Evolutionary conservation across 73 alveolate species (phyloP), one percentile per base, ranked within the genome.

Genomic region (Symbiodinium pilosum): DNA sequence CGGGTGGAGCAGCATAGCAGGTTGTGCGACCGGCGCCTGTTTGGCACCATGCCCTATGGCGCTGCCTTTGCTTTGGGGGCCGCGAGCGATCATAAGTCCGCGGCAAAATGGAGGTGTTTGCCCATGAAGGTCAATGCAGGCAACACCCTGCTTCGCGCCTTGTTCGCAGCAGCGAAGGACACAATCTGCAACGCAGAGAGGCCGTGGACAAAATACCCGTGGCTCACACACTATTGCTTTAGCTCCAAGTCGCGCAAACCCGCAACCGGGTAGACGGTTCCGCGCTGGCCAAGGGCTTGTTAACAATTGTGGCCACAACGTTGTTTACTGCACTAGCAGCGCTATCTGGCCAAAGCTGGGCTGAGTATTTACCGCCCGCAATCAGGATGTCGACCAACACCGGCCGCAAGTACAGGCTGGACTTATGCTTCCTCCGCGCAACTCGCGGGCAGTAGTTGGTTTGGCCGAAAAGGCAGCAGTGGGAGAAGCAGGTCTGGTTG

Each of bases 11-110:
- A 86, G 56, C 52, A 86, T 18, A 14, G n/a, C 42, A 0, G 93
- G 93, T 42, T 86, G 84, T 9, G 43, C 84, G 1, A 52, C 93
- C 7, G 93, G 93, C 24, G 93, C 93, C 28, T 86, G 93, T 16
- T 20, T 11, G 54, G 26, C 54, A 0, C 93, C 93, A 2, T 32
- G 41, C 1, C 93, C 83, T 5, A 52, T 9, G 30, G 32, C 59
- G 7, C 59, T 4, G 51, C 84, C 52, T 6, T 12, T 41, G 42
- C 52, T n/a, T n/a, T n/a, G n/a, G n/a, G n/a, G n/a, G n/a, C n/a
- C n/a, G n/a, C n/a, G n/a, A n/a, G n/a, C 93, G 54, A 36, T 54
- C 84, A 24, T 24, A 86, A 16, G 56, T 52, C 93, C 40, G n/a
- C 26, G 21, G 12, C 14, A 18, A 86, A 8, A 64, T 36, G 69